A percentile compares a stretch with the other conserved stretches of the same genome.
Evolutionary conservation across 2,329 filamentous ascomycete genomes (phyloP).

Genomic region (Colletotrichum sp.): DNA sequence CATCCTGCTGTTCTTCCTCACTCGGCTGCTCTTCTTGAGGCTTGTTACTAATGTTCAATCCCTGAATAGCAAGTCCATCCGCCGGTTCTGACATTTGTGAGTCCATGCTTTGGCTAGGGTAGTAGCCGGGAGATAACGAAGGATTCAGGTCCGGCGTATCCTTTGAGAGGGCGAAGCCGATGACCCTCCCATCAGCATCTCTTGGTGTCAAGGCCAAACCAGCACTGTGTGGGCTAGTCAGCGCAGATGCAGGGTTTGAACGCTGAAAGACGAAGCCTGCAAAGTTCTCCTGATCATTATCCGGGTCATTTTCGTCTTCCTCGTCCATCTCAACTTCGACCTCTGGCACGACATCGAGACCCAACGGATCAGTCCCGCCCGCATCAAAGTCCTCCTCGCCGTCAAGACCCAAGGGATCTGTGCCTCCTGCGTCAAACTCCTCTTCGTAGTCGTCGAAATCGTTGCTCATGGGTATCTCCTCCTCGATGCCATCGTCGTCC

Average conservation of each 20-base stretch:
- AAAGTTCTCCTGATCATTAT: slow-evolving; percentile 66
- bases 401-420: slow-evolving; percentile 26
- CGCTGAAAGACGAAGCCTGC: slow-evolving; percentile 64
- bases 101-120: slow-evolving; percentile 10
- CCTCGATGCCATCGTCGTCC: slow-evolving; percentile 70
- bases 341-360: slow-evolving; percentile 5
- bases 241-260: slow-evolving; percentile 55
- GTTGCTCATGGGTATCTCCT: slow-evolving; percentile 68
- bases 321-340: slow-evolving; percentile 21
- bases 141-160: slow-evolving; percentile 41
- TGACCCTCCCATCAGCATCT: slow-evolving; percentile 58
- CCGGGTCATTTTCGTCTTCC: slow-evolving; percentile 45
- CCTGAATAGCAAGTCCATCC: slow-evolving; percentile 51
- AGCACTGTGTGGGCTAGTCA: slow-evolving; percentile 55
- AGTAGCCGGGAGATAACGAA: not conserved
- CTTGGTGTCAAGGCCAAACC: slow-evolving; percentile 57
- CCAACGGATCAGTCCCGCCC: not conserved
- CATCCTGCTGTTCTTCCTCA: not conserved
- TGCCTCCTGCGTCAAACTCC: slow-evolving; percentile 24
- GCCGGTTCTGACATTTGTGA: slow-evolving; percentile 22
- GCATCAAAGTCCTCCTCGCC: slow-evolving; percentile 1
- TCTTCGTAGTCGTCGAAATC: slow-evolving; percentile 47
- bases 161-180: slow-evolving; percentile 61
- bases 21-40: not conserved
- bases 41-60: slow-evolving; percentile 26